These are phyloP conservation scores for Cardamine occulta DNA, from an alignment of 345 rosid species.

Conservation along the genomic window DNA sequence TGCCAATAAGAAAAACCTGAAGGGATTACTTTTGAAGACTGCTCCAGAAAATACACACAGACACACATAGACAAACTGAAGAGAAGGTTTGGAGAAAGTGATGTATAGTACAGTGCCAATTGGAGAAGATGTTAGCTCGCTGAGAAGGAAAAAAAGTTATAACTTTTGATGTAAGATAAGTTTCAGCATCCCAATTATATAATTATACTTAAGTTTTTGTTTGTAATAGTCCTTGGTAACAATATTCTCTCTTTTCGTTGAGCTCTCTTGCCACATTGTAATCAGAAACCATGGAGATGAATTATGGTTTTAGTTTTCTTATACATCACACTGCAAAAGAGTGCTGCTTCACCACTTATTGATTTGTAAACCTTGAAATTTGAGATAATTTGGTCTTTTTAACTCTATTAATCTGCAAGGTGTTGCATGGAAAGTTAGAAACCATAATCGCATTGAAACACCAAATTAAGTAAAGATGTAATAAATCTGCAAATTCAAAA, in stretches of 20 bases:
- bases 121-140: constrained; percentile 13
- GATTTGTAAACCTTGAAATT: not conserved
- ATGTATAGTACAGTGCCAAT: constrained; percentile 32
- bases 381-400: not conserved
- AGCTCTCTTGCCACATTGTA: constrained; percentile 28
- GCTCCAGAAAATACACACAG: constrained; percentile 19
- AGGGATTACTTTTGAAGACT: constrained; percentile 34
- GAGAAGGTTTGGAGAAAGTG: constrained; percentile 24
- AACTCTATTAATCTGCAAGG: not conserved
- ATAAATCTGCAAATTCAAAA: constrained; percentile 20
- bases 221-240: constrained; percentile 5
- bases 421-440: not conserved
- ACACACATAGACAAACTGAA: constrained; percentile 12
- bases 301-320: not conserved
- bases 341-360: not conserved
- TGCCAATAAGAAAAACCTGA: constrained; percentile 60
- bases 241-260: not conserved
- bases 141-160: not conserved
- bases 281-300: constrained; percentile 15
- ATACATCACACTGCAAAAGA: not conserved
- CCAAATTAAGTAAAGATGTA: not conserved
- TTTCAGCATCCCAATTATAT: not conserved
- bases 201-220: not conserved
- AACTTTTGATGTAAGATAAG: constrained; percentile 26
- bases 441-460: not conserved